Percentiles rank a stretch among this genome's conserved stretches.
Conservation (phyloP, 306 rosid genomes). For the Corylus avellana region DNA sequence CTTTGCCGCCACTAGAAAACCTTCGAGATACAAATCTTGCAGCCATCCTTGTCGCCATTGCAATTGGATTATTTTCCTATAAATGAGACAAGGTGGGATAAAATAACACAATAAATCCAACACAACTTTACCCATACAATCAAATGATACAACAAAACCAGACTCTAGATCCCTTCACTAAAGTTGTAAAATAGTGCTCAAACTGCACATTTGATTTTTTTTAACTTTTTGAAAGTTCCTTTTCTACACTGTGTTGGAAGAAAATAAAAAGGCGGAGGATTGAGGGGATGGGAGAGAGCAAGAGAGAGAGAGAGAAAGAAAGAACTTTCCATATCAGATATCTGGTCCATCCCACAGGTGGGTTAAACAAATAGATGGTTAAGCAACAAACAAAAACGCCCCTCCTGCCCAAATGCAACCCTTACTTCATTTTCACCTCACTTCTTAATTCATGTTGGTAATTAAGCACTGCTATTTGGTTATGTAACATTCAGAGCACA, state of each 20-base stretch:
- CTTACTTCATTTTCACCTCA: too few species aligned
- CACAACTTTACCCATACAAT: background rate
- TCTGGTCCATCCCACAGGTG: too few species aligned
- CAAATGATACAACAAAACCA: background rate
- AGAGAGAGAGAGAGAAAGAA: too few species aligned
- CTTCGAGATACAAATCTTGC: slow-evolving; percentile 65
- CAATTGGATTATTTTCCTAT: slow-evolving; percentile 25
- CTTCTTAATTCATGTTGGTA: too few species aligned
- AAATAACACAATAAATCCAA: background rate
- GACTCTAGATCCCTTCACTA: background rate
- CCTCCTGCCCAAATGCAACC: too few species aligned
- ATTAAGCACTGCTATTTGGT: too few species aligned
- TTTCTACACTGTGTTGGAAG: too few species aligned
- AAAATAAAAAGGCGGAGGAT: too few species aligned
- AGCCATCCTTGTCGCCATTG: slow-evolving; percentile 69
- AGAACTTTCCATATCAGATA: too few species aligned
- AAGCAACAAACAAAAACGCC: too few species aligned
- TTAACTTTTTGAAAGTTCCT: background rate
- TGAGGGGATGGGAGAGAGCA: too few species aligned
- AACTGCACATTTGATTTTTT: background rate
- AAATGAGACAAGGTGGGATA: background rate
- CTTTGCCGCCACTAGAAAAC: slow-evolving; percentile 68
- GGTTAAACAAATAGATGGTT: too few species aligned
- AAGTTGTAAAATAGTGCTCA: background rate
- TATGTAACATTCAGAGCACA: background rate